Conservation (phyloP, 2,329 filamentous ascomycete genomes). For the Aureobasidium subglaciale region DNA sequence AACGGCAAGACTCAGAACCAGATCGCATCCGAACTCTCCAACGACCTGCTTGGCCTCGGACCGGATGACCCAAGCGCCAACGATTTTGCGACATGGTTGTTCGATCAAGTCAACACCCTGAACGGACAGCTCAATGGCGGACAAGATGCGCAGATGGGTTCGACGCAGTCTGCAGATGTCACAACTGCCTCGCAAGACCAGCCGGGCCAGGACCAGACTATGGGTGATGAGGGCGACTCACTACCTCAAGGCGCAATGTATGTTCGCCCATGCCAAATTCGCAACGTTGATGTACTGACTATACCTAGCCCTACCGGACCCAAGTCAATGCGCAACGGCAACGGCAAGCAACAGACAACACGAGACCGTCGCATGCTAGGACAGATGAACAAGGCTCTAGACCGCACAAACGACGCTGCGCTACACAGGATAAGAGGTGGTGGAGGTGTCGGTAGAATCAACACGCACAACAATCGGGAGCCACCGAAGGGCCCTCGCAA, state of each 20-base stretch:
- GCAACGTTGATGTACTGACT: slow-evolving; percentile 18
- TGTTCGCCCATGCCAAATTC: slow-evolving; percentile 20
- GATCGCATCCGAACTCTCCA: slow-evolving; percentile 79
- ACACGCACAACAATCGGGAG: slow-evolving; percentile 60
- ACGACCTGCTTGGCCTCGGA: slow-evolving; percentile 73
- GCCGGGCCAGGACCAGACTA: slow-evolving; percentile 58
- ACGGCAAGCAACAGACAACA: slow-evolving; percentile 19
- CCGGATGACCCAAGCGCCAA: slow-evolving; percentile 76
- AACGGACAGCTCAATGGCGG: slow-evolving; percentile 55
- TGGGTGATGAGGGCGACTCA: slow-evolving; percentile 52
- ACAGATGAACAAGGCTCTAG: slow-evolving; percentile 65
- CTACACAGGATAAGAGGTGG: slow-evolving; percentile 71
- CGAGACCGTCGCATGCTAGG: slow-evolving; percentile 72
- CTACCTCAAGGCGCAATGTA: slow-evolving; percentile 37
- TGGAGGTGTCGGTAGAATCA: slow-evolving; percentile 70
- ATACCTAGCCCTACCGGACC: slow-evolving; percentile 75
- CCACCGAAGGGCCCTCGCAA: slow-evolving; percentile 60
- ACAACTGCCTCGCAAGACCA: background rate
- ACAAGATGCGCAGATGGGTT: slow-evolving; percentile 17
- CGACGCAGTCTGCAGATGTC: background rate
- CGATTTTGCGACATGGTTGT: slow-evolving; percentile 89
- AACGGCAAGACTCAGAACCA: slow-evolving; percentile 91
- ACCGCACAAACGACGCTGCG: slow-evolving; percentile 63
- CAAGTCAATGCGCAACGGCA: slow-evolving; percentile 75
- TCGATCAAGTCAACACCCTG: slow-evolving; percentile 69